These are phyloP conservation scores for Fusarium brevicatenulatum DNA, from an alignment of 2,329 filamentous ascomycete genomes.

Conservation along the genomic window DNA sequence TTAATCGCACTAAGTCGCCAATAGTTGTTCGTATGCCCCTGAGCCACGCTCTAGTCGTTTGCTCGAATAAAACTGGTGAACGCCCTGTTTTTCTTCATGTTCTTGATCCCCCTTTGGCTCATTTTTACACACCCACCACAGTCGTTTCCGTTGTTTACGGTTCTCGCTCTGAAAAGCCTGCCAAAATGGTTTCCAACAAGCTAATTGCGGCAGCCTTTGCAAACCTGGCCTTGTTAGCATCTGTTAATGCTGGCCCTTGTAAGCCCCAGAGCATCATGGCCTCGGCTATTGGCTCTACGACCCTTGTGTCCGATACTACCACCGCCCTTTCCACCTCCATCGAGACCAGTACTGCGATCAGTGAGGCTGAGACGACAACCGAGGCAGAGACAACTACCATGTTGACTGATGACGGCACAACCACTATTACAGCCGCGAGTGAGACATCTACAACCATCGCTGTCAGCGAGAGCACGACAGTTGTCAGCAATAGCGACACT, in stretches of 20 bases:
- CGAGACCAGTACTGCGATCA: background rate
- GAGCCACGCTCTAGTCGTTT: fast-evolving
- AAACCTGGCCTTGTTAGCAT: background rate
- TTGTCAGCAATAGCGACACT: background rate
- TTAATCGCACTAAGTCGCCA: background rate
- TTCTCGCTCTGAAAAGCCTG: too few species aligned
- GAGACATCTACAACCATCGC: background rate
- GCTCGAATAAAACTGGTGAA: background rate
- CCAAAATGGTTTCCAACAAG: background rate
- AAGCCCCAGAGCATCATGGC: background rate
- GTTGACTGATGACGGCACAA: background rate
- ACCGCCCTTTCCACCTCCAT: background rate
- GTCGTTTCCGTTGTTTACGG: background rate
- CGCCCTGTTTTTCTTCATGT: fast-evolving
- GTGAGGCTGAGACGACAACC: background rate
- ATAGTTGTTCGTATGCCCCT: background rate
- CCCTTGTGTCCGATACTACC: background rate
- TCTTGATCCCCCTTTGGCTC: fast-evolving
- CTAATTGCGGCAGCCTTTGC: background rate
- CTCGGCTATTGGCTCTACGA: too few species aligned
- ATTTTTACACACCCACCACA: too few species aligned
- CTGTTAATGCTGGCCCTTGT: background rate
- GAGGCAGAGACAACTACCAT: background rate
- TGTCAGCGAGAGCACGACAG: background rate
- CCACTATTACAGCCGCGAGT: background rate